Conservation (phyloP, 257 asterid genomes). For the Scutellaria baicalensis region DNA sequence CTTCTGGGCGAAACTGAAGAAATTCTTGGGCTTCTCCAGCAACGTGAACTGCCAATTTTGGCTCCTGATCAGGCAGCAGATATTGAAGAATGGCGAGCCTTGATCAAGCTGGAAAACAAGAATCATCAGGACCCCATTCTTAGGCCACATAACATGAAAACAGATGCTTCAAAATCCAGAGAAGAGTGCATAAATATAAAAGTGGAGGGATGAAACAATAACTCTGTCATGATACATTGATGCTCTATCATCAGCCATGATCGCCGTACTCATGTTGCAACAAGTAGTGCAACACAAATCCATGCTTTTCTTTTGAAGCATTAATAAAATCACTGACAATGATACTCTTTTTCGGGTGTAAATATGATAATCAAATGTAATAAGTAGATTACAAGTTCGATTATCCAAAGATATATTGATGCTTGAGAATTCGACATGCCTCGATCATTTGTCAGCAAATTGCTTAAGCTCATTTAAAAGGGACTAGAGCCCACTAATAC, state of each 20-base stretch:
- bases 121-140: background rate
- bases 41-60: slow-evolving; percentile 15
- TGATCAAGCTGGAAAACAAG: slow-evolving; percentile 7
- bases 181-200: background rate
- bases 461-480: background rate
- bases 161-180: background rate
- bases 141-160: background rate
- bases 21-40: slow-evolving; percentile 25
- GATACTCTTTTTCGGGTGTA: background rate
- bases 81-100: slow-evolving; percentile 33
- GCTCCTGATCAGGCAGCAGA: slow-evolving; percentile 11
- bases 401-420: background rate
- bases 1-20: slow-evolving; percentile 38
- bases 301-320: background rate
- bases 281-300: background rate
- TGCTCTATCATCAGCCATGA: background rate
- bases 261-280: background rate
- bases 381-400: background rate
- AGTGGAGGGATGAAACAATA: background rate
- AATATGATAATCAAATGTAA: background rate
- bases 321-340: background rate
- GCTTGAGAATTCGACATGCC: background rate
- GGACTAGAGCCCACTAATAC: background rate
- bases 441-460: background rate
- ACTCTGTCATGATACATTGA: background rate